Conservation (phyloP, 2,329 filamentous ascomycete species). For the Bipolaris zeicola region DNA sequence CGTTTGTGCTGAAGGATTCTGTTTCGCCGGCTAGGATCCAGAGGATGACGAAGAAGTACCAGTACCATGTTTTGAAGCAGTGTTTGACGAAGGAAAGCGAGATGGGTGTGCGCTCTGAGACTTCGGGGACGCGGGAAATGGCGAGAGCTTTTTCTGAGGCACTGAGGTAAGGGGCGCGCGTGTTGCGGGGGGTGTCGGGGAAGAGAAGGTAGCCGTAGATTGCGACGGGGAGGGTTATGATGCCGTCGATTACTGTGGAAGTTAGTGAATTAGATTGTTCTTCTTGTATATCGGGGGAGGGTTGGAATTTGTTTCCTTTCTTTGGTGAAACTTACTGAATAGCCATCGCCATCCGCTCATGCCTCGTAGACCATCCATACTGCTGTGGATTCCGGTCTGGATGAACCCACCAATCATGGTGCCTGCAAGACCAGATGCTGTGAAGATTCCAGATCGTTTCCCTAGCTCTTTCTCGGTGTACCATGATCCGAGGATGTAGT, state of each 20-base stretch:
- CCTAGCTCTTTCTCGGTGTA: slow-evolving; percentile 66
- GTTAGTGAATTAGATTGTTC: slow-evolving; percentile 9
- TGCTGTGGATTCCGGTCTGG: slow-evolving; percentile 58
- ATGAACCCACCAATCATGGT: slow-evolving; percentile 68
- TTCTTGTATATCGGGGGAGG: not conserved
- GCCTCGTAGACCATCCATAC: slow-evolving; percentile 55
- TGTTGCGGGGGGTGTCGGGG: slow-evolving; percentile 53
- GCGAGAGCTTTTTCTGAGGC: slow-evolving; percentile 51
- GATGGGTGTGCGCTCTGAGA: slow-evolving; percentile 53
- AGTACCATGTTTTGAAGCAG: slow-evolving; percentile 65
- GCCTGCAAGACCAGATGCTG: slow-evolving; percentile 63
- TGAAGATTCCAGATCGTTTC: slow-evolving; percentile 67
- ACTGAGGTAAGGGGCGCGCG: slow-evolving; percentile 51
- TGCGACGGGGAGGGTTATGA: slow-evolving; percentile 63
- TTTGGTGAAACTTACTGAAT: slow-evolving; percentile 12
- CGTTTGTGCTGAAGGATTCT: slow-evolving; percentile 71
- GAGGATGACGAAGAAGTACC: slow-evolving; percentile 69
- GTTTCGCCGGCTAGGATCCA: slow-evolving; percentile 75
- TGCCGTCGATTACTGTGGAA: slow-evolving; percentile 54
- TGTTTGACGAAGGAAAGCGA: slow-evolving; percentile 59
- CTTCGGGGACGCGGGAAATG: slow-evolving; percentile 52
- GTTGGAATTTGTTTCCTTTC: not conserved
- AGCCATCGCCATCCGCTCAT: slow-evolving; percentile 61
- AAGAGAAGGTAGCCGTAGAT: slow-evolving; percentile 59
- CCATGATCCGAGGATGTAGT: slow-evolving; percentile 67